Evolutionary conservation across 2,329 filamentous ascomycete species (phyloP).

Genomic region (Trichoderma arundinaceum): DNA sequence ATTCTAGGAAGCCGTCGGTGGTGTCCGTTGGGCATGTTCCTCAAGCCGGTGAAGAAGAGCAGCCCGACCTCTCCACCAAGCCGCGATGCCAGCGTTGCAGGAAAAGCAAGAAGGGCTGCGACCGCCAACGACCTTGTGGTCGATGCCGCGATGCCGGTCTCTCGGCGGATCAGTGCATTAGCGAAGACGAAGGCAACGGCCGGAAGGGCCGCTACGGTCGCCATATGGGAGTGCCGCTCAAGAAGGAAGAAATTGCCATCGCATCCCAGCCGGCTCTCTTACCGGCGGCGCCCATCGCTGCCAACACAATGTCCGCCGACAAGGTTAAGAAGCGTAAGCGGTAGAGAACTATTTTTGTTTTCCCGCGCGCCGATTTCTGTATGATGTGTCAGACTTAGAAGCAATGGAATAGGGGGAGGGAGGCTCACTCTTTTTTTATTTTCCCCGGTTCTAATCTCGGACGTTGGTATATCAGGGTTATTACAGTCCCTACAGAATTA

Average conservation of each 20-base stretch:
- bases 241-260: conserved; percentile 58
- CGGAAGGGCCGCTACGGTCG: conserved; percentile 89
- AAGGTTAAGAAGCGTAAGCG: conserved; percentile 69
- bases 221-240: conserved; percentile 71
- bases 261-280: conserved; percentile 49
- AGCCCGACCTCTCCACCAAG: conserved; percentile 92
- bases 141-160: conserved; percentile 96
- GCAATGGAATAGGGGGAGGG: not conserved
- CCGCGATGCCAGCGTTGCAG: conserved; percentile 97
- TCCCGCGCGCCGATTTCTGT: conserved; percentile 12
- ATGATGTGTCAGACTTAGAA: conserved; percentile 23
- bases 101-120: conserved; percentile 99
- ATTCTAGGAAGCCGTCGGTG: conserved; percentile 77
- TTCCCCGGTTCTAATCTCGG: not conserved
- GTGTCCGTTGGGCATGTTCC: conserved; percentile 60
- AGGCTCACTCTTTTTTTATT: not conserved
- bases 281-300: conserved; percentile 52
- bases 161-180: conserved; percentile 90
- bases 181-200: conserved; percentile 96
- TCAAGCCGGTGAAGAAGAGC: conserved; percentile 76
- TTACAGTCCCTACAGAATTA: conserved; percentile 22
- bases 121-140: conserved; percentile 92
- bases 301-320: conserved; percentile 46
- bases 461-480: conserved; percentile 3
- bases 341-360: conserved; percentile 43